A percentile compares a stretch with the other conserved stretches of the same genome.
Evolutionary conservation across 192 early-diverging fungal species (phyloP).

Genomic region (Geranomyces michiganensis): DNA sequence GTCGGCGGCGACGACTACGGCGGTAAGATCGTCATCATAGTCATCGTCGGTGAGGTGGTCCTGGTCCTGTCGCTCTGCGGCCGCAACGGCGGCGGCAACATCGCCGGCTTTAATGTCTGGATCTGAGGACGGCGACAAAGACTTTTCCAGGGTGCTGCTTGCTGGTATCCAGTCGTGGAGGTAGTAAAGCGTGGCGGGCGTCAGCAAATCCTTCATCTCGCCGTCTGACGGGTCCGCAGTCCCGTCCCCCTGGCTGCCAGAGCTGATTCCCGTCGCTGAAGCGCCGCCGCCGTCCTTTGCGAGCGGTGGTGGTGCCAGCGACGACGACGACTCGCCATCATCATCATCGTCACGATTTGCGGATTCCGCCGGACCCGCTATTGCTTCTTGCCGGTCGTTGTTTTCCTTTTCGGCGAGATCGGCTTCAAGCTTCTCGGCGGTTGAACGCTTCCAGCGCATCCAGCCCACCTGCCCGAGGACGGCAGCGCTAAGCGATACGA

Average conservation of each 20-base stretch:
- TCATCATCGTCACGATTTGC: neutral
- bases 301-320: too few species aligned
- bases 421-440: conserved; percentile 17
- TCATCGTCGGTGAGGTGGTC: neutral
- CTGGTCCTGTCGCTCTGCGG: neutral
- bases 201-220: conserved; percentile 26
- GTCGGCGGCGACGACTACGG: neutral
- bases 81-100: neutral
- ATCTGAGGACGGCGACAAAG: neutral
- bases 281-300: neutral
- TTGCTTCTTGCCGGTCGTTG: neutral
- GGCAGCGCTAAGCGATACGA: neutral
- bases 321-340: neutral
- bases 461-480: conserved; percentile 21
- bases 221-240: conserved; percentile 1
- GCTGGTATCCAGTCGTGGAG: conserved; percentile 20
- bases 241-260: conserved; percentile 1
- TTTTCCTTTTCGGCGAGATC: conserved; percentile 1
- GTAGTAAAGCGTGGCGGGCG: conserved; percentile 30
- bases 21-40: neutral
- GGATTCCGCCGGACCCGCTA: neutral
- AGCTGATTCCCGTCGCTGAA: neutral
- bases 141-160: neutral
- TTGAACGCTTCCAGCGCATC: conserved; percentile 24
- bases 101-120: neutral